Percentiles rank a stretch among this genome's conserved stretches.
Evolutionary conservation across 495 filamentous ascomycete genomes (phyloP).

Genomic region (Hypoxylon intermedium): DNA sequence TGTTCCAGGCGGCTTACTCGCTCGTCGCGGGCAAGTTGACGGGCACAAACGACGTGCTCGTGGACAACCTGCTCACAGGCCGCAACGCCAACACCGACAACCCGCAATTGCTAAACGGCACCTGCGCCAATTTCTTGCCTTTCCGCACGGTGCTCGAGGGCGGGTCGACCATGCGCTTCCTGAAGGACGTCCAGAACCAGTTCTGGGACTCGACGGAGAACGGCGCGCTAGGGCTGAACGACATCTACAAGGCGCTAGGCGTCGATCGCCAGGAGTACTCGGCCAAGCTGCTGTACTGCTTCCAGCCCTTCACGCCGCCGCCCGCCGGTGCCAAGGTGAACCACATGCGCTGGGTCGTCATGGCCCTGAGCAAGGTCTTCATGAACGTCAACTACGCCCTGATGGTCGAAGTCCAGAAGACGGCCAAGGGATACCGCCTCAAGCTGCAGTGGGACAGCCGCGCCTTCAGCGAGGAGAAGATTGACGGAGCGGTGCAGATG

Average conservation of each 20-base stretch:
- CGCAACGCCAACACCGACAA: neutral
- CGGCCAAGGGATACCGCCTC: neutral
- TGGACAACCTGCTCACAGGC: neutral
- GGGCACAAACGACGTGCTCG: neutral
- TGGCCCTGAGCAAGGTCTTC: slow-evolving; percentile 1
- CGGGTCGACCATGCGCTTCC: neutral
- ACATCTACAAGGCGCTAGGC: neutral
- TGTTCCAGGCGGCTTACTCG: neutral
- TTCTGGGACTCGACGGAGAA: neutral
- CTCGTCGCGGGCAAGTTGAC: neutral
- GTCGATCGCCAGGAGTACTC: neutral
- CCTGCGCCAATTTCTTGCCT: slow-evolving; percentile 1
- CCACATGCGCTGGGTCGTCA: slow-evolving; percentile 3
- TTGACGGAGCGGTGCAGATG: neutral
- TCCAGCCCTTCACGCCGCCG: slow-evolving; percentile 1
- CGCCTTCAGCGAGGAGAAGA: slow-evolving; percentile 1
- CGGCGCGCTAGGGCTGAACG: neutral
- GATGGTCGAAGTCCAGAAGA: slow-evolving; percentile 1
- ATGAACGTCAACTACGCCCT: slow-evolving; percentile 4
- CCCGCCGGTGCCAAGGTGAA: neutral
- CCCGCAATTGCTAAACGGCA: slow-evolving; percentile 1
- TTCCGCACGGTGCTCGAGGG: neutral
- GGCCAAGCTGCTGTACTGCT: neutral
- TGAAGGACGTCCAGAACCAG: neutral
- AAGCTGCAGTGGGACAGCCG: slow-evolving; percentile 1